A percentile compares a stretch with the other conserved stretches of the same genome.
Evolutionary conservation across 2,329 filamentous ascomycete genomes (phyloP).

Genomic region (Fusarium albosuccineum): DNA sequence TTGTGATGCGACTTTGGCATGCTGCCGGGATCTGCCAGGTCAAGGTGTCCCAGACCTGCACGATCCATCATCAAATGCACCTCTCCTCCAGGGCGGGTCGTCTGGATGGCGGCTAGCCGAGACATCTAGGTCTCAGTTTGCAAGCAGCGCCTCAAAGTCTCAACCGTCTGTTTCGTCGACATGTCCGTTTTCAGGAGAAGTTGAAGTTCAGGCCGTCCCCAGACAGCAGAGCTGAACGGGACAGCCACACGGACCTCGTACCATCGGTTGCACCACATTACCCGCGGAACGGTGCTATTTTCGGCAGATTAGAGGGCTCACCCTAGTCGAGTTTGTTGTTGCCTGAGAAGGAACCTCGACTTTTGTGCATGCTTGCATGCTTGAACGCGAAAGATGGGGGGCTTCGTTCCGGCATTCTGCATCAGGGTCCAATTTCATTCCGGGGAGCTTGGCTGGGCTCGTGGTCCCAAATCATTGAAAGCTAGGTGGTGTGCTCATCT

Average conservation of each 20-base stretch:
- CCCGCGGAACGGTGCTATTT: slow-evolving; percentile 38
- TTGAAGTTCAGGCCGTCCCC: not conserved
- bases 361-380: not conserved
- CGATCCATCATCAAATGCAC: slow-evolving; percentile 10
- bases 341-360: slow-evolving; percentile 5
- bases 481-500: too few relatives aligned
- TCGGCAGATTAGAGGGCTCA: slow-evolving; percentile 31
- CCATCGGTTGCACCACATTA: slow-evolving; percentile 26
- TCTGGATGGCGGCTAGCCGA: slow-evolving; percentile 31
- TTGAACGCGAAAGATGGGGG: not conserved
- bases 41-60: slow-evolving; percentile 17
- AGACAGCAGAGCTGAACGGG: slow-evolving; percentile 6
- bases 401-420: slow-evolving; percentile 2
- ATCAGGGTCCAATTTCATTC: not conserved
- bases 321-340: slow-evolving; percentile 15
- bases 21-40: slow-evolving; percentile 16
- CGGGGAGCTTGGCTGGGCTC: not conserved
- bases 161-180: slow-evolving; percentile 1
- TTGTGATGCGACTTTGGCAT: slow-evolving; percentile 12
- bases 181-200: not conserved
- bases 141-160: slow-evolving; percentile 2
- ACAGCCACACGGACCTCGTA: slow-evolving; percentile 22
- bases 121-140: slow-evolving; percentile 24
- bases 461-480: slow-evolving; percentile 1
- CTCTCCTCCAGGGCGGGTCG: slow-evolving; percentile 14